A percentile compares a stretch with the other conserved stretches of the same genome.
These are phyloP conservation scores for Vararia minispora DNA, from an alignment of 768 basidiomycete species.

Conservation along the genomic window DNA sequence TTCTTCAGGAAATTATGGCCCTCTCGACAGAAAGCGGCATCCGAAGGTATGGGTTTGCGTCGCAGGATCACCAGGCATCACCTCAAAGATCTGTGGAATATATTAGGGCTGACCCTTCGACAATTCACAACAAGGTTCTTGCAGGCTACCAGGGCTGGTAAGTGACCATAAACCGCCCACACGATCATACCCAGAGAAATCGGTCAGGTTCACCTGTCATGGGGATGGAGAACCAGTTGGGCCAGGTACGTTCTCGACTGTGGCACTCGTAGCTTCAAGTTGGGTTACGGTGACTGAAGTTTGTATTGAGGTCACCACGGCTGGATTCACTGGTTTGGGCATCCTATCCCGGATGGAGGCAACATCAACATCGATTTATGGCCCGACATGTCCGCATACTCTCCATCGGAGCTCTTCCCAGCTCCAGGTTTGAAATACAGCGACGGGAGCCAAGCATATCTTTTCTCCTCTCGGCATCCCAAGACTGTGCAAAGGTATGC, in stretches of 20 bases:
- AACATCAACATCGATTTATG: slow-evolving; percentile 66
- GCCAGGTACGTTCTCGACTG: slow-evolving; percentile 31
- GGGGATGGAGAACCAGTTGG: slow-evolving; percentile 60
- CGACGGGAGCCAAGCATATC: slow-evolving; percentile 46
- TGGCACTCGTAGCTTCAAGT: not conserved
- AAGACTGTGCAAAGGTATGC: slow-evolving; percentile 55
- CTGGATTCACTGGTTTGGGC: slow-evolving; percentile 78
- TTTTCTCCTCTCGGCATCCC: slow-evolving; percentile 72
- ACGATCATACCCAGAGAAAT: not conserved
- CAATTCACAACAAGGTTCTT: slow-evolving; percentile 75
- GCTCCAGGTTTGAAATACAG: slow-evolving; percentile 53
- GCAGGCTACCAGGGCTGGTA: slow-evolving; percentile 87
- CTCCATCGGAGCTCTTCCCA: slow-evolving; percentile 56
- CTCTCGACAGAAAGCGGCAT: slow-evolving; percentile 11
- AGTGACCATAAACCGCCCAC: not conserved
- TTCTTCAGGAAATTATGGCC: too few relatives aligned
- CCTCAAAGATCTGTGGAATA: slow-evolving; percentile 1
- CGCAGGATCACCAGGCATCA: not conserved
- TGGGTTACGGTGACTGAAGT: not conserved
- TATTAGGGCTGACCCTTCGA: slow-evolving; percentile 61
- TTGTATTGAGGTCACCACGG: slow-evolving; percentile 52
- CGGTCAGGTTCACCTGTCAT: slow-evolving; percentile 55
- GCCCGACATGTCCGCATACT: slow-evolving; percentile 68
- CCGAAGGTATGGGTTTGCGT: slow-evolving; percentile 1
- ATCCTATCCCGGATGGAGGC: slow-evolving; percentile 59